A percentile compares a stretch with the other conserved stretches of the same genome.
Evolutionary conservation across 768 basidiomycete species (phyloP).

Genomic region (Kwoniella newhampshirensis): DNA sequence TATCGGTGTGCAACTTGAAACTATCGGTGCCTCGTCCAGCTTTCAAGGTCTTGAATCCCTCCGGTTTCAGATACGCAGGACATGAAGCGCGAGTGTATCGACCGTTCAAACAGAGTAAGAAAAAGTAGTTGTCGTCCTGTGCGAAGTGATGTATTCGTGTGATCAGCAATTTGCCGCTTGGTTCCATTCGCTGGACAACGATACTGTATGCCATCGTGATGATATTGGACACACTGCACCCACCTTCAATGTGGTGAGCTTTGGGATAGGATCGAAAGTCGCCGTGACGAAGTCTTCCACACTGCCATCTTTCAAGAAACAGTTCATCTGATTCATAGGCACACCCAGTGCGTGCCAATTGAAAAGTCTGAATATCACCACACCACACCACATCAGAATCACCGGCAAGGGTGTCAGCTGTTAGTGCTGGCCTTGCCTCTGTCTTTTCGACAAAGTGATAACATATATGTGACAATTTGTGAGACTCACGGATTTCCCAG

Average conservation of each 20-base stretch:
- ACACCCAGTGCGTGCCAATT: slow-evolving; percentile 81
- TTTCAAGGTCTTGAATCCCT: slow-evolving; percentile 63
- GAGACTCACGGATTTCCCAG: slow-evolving; percentile 56
- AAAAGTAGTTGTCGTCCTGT: slow-evolving; percentile 65
- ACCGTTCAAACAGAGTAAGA: slow-evolving; percentile 60
- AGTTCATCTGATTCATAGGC: slow-evolving; percentile 66
- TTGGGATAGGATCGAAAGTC: slow-evolving; percentile 55
- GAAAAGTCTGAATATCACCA: too few relatives aligned
- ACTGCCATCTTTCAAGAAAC: slow-evolving; percentile 58
- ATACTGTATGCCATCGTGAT: background rate
- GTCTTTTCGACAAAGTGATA: background rate
- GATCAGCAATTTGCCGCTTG: background rate
- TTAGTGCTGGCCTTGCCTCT: background rate
- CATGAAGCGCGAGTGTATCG: slow-evolving; percentile 62
- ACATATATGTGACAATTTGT: slow-evolving; percentile 13
- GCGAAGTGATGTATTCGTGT: too few relatives aligned
- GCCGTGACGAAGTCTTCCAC: slow-evolving; percentile 54
- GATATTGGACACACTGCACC: slow-evolving; percentile 6
- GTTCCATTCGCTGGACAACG: background rate
- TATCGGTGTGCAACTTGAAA: slow-evolving; percentile 72
- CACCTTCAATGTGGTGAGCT: slow-evolving; percentile 40
- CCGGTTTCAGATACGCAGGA: slow-evolving; percentile 65
- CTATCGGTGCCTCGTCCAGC: slow-evolving; percentile 55
- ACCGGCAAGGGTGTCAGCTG: background rate
- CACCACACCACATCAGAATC: too few relatives aligned